phyloP scores from a whole-genome alignment of 371 early-diverging fungal species.

The Mucor saturninus region DNA sequence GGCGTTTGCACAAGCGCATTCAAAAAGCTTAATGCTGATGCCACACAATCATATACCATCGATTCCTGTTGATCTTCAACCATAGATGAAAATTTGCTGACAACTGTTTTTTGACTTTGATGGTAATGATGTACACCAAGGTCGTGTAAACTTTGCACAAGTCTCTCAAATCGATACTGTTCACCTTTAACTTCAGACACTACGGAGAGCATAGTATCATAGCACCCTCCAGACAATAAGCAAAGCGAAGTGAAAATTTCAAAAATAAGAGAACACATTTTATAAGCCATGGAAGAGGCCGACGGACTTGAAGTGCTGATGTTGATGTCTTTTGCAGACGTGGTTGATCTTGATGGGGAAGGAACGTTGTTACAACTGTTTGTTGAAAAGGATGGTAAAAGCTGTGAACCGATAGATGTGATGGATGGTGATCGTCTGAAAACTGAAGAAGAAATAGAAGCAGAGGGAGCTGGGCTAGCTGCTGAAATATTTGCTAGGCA shows the following conservation, averaged over 20 bases:
- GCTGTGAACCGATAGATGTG: constrained; percentile 24
- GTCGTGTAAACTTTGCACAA: constrained; percentile 51
- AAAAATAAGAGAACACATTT: constrained; percentile 21
- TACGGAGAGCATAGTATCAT: constrained; percentile 50
- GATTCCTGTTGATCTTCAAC: constrained; percentile 14
- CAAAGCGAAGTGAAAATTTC: constrained; percentile 46
- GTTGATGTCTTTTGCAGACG: background rate
- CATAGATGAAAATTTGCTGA: background rate
- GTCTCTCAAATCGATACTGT: constrained; percentile 66
- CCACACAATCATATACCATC: constrained; percentile 54
- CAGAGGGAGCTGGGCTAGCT: constrained; percentile 9
- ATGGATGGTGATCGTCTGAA: constrained; percentile 26
- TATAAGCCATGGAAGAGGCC: constrained; percentile 5
- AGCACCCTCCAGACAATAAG: constrained; percentile 51
- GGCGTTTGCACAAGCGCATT: constrained; percentile 63
- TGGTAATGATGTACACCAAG: constrained; percentile 15
- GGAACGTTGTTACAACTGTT: constrained; percentile 27
- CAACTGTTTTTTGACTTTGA: background rate
- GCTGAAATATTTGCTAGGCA: constrained; percentile 13
- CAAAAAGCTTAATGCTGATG: constrained; percentile 56
- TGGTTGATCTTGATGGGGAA: constrained; percentile 40
- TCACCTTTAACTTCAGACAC: constrained; percentile 67
- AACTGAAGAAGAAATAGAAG: constrained; percentile 10
- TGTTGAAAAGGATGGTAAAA: constrained; percentile 27
- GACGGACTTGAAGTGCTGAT: background rate